Evolutionary conservation across 164 flowering plant species (phyloP).

Genomic region (Nymphaea colorata): DNA sequence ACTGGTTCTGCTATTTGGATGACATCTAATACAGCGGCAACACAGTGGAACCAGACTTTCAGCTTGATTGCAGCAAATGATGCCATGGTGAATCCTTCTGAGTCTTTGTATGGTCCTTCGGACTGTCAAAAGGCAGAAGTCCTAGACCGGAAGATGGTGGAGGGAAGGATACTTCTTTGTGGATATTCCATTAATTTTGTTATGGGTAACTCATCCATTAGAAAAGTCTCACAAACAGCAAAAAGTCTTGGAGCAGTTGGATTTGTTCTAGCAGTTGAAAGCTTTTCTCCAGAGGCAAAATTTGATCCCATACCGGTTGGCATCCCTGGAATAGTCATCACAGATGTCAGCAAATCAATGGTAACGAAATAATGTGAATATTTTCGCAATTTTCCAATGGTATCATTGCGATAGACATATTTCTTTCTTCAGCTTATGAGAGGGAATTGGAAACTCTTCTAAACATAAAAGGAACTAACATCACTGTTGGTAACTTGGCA

Average conservation of each 20-base stretch:
- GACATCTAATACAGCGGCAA: slow-evolving; percentile 44
- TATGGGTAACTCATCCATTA: slow-evolving; percentile 71
- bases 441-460: too few relatives aligned
- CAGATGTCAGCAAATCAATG: slow-evolving; percentile 70
- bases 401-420: too few relatives aligned
- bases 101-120: slow-evolving; percentile 54
- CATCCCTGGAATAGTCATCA: slow-evolving; percentile 78
- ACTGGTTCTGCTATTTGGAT: too few relatives aligned
- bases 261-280: slow-evolving; percentile 93
- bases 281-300: slow-evolving; percentile 76
- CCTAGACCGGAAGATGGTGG: slow-evolving; percentile 63
- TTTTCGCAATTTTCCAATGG: too few relatives aligned
- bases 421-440: not conserved
- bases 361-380: slow-evolving; percentile 18
- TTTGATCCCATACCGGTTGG: slow-evolving; percentile 88
- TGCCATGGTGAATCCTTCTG: slow-evolving; percentile 68
- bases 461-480: not conserved
- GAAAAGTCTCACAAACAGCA: slow-evolving; percentile 85
- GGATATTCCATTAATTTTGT: slow-evolving; percentile 96
- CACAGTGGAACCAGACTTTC: slow-evolving; percentile 47
- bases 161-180: slow-evolving; percentile 91
- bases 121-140: slow-evolving; percentile 93
- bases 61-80: slow-evolving; percentile 92
- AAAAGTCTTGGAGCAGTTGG: slow-evolving; percentile 87
- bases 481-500: not conserved